Evolutionary conservation across 805 yeast species (phyloP).

Genomic region (Candida sonorensis): DNA sequence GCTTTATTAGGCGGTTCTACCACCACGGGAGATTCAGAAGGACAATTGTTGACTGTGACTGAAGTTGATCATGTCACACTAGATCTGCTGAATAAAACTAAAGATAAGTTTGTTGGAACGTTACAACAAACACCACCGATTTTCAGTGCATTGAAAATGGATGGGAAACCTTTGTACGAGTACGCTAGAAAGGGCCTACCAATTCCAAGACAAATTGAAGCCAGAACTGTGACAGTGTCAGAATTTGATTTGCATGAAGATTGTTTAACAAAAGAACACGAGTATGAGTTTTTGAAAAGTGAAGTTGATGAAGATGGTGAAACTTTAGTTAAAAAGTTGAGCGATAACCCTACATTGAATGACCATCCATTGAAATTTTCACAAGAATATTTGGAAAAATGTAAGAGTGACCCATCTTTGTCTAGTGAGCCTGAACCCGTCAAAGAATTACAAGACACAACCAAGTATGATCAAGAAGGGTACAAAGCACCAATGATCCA

Average conservation of each 20-base stretch:
- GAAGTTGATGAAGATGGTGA: constrained; percentile 42
- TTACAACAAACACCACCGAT: constrained; percentile 91
- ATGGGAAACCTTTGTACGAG: constrained; percentile 90
- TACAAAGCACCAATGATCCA: constrained; percentile 64
- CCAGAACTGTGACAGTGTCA: constrained; percentile 60
- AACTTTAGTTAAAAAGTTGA: constrained; percentile 31
- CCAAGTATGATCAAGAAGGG: constrained; percentile 28
- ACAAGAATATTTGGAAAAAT: constrained; percentile 41
- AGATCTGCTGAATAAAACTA: constrained; percentile 42
- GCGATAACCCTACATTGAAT: constrained; percentile 47
- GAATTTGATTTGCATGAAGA: constrained; percentile 48
- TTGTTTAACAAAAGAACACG: constrained; percentile 48
- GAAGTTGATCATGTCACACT: constrained; percentile 49
- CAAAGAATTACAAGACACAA: constrained; percentile 29
- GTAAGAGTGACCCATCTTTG: constrained; percentile 28
- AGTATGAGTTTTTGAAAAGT: constrained; percentile 39
- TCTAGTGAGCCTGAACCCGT: constrained; percentile 35
- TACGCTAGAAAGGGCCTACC: constrained; percentile 88
- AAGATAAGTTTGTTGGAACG: constrained; percentile 68
- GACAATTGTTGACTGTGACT: constrained; percentile 61
- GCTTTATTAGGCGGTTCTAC: constrained; percentile 88
- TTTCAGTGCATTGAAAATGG: constrained; percentile 87
- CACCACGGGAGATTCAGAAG: constrained; percentile 91
- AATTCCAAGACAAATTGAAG: constrained; percentile 74
- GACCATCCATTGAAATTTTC: constrained; percentile 60